Conservation (phyloP, 106 monocot species). For the Gastrodia elata region DNA sequence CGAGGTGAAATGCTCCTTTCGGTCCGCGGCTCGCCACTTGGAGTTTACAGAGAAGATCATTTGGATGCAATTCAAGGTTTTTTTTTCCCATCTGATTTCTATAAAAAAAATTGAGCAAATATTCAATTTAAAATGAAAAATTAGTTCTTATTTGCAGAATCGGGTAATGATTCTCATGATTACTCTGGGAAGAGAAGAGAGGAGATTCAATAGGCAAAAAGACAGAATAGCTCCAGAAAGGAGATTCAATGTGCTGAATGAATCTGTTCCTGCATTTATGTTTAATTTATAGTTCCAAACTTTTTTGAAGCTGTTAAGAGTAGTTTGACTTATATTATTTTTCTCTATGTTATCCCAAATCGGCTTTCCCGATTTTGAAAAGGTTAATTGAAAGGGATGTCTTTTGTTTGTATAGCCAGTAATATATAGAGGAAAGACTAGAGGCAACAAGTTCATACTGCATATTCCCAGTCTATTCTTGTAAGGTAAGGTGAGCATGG, state of each 20-base stretch:
- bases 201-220: not conserved
- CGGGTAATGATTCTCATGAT: constrained; percentile 24
- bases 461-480: no score
- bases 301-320: no score
- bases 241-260: not conserved
- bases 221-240: not conserved
- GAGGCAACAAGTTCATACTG: no score
- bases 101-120: not conserved
- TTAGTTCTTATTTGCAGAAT: constrained; percentile 25
- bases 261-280: not conserved
- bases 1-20: constrained; percentile 82
- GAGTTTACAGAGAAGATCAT: constrained; percentile 71
- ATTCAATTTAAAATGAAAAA: not conserved
- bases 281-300: no score
- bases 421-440: no score
- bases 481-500: no score
- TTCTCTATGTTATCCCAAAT: no score
- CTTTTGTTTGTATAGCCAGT: no score
- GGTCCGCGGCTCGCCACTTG: constrained; percentile 78
- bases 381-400: no score
- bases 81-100: not conserved
- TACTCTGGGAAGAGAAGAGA: not conserved
- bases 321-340: no score
- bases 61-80: constrained; percentile 71
- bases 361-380: no score